Percentiles rank a stretch among this genome's conserved stretches.
Conservation (phyloP, 441 rosid genomes). For the Erysimum cheiri region DNA sequence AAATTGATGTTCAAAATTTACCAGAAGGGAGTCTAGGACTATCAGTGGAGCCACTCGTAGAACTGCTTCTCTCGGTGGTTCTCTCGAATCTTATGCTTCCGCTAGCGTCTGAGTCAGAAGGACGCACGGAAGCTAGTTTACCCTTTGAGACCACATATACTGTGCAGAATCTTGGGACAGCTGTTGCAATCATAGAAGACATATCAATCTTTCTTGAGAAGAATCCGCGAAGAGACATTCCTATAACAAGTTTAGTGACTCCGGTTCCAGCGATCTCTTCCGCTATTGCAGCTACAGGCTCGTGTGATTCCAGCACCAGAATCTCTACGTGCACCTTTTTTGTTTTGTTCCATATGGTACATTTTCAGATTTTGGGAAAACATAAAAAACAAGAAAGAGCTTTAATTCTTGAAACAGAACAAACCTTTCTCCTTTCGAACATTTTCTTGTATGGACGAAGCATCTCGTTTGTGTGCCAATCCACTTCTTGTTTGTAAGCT, state of each 20-base stretch:
- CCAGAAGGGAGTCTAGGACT: constrained; percentile 59
- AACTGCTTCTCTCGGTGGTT: constrained; percentile 57
- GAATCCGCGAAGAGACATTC: constrained; percentile 70
- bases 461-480: constrained; percentile 62
- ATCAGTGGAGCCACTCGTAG: constrained; percentile 51
- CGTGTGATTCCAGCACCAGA: constrained; percentile 63
- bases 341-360: neutral
- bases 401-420: constrained; percentile 3
- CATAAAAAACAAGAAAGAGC: neutral
- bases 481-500: constrained; percentile 82
- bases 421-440: constrained; percentile 72
- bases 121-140: constrained; percentile 77
- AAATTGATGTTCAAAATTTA: constrained; percentile 23
- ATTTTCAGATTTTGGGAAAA: constrained; percentile 18
- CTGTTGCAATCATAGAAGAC: constrained; percentile 68
- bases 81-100: constrained; percentile 56
- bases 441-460: constrained; percentile 75
- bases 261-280: constrained; percentile 61
- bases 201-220: constrained; percentile 56
- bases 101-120: constrained; percentile 75
- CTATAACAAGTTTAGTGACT: constrained; percentile 79
- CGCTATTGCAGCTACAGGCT: constrained; percentile 73
- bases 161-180: constrained; percentile 76
- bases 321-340: constrained; percentile 69
- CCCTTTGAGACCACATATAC: constrained; percentile 82